Base-by-base conservation (phyloP, 768 basidiomycete species). In the Pisolithus microcarpus region DNA sequence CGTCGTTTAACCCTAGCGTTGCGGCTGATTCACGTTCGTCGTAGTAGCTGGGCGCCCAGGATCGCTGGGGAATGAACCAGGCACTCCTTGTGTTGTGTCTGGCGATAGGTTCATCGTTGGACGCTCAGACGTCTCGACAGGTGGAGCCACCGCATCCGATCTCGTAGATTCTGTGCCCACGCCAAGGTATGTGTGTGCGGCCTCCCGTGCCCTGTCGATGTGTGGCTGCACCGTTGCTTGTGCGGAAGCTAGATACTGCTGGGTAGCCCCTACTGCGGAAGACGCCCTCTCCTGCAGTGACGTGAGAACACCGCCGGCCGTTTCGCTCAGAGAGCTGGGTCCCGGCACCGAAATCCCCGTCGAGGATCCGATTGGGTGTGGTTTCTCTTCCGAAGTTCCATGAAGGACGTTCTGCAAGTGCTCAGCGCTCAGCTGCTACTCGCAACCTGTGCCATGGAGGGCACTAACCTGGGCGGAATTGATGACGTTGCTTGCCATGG, bases 401-500 rank as follows among this genome's bases (percentile, higher is more conserved):
- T 48, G 28, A 13, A 46, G 46, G 31, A 30, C 36, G 16, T 15
- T 40, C 39, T 42, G 18, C 9, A 24, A 8, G 21, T 47, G 52
- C 30, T 50, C 37, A 49, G 15, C 3, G 52, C 30, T 50, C 37
- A 49, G 15, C 3, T 28, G 5, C 2, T 38, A 9, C n/a, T 28
- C 3, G n/a, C 6, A 42, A 11, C 23, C 19, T 13, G 19, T 24
- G 38, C 5, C 23, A 1, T 9, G 18, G 39, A 4, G 7, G 16
- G 16, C 4, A 60, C 65, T 19, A 52, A 75, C 77, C 68, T 75
- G 71, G 15, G 78, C 79, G 23, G 76, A 72, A 6, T 71, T 56
- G 4, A 79, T 51, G 0, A 74, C 75, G 36, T 56, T 68, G 13
- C 64, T 65, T 0, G 77, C 80, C 3, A 79, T 45, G 7, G 60